A percentile compares a stretch with the other conserved stretches of the same genome.
These are phyloP conservation scores for Xenosphaeropsis pyriputrescens DNA, from an alignment of 2,329 filamentous ascomycete species.

Conservation along the genomic window DNA sequence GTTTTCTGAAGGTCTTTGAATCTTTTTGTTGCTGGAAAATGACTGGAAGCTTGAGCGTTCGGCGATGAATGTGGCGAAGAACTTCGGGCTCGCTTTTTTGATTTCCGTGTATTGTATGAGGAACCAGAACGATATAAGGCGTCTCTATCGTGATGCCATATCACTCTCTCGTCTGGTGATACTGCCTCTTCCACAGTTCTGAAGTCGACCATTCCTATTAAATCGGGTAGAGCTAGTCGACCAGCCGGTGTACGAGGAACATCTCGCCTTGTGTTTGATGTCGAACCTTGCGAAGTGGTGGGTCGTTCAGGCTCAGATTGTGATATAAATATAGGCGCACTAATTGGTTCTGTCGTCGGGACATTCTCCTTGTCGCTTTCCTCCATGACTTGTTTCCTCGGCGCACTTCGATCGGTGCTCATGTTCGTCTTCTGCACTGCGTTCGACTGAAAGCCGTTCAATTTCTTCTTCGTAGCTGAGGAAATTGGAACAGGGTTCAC, in stretches of 20 bases:
- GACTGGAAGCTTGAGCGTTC: slow-evolving; percentile 23
- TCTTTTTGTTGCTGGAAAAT: slow-evolving; percentile 10
- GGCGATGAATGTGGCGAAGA: slow-evolving; percentile 63
- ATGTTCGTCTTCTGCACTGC: slow-evolving; percentile 11
- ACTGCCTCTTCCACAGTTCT: slow-evolving; percentile 28
- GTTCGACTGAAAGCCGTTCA: slow-evolving; percentile 40
- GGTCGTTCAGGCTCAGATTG: neutral
- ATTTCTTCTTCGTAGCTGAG: slow-evolving; percentile 42
- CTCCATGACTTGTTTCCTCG: slow-evolving; percentile 9
- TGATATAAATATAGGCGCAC: neutral
- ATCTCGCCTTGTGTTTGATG: slow-evolving; percentile 13
- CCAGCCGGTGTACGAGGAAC: slow-evolving; percentile 31
- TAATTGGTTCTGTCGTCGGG: neutral
- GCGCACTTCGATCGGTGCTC: slow-evolving; percentile 7
- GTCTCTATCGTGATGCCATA: slow-evolving; percentile 39
- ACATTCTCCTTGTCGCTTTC: slow-evolving; percentile 2
- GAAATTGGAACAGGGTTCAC: slow-evolving; percentile 23
- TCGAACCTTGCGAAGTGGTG: neutral
- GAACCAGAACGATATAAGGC: slow-evolving; percentile 23
- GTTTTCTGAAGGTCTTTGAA: slow-evolving; percentile 47
- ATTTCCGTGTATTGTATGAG: slow-evolving; percentile 30
- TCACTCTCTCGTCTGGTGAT: slow-evolving; percentile 45
- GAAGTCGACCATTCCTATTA: slow-evolving; percentile 27
- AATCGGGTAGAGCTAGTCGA: slow-evolving; percentile 40
- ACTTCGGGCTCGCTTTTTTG: slow-evolving; percentile 53